These are phyloP conservation scores for Pyrenula massariospora DNA, from an alignment of 495 filamentous ascomycete species.

Conservation along the genomic window DNA sequence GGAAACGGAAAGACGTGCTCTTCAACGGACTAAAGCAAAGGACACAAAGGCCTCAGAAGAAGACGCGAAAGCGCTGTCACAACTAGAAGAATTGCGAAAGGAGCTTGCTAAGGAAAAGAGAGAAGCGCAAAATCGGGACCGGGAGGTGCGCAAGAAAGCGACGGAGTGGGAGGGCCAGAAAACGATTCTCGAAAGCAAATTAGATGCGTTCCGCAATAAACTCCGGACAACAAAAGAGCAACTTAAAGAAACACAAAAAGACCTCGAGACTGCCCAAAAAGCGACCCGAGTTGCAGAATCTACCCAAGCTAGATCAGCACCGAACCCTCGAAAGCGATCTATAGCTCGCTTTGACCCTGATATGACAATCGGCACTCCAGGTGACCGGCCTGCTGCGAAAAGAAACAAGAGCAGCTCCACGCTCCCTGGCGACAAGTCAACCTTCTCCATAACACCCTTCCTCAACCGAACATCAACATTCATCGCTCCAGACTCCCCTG, in stretches of 20 bases:
- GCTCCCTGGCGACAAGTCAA: slow-evolving; percentile 69
- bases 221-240: slow-evolving; percentile 54
- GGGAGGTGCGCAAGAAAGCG: slow-evolving; percentile 16
- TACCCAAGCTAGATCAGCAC: slow-evolving; percentile 7
- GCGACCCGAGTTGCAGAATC: slow-evolving; percentile 7
- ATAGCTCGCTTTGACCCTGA: slow-evolving; percentile 33
- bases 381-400: slow-evolving; percentile 45
- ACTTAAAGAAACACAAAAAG: slow-evolving; percentile 45
- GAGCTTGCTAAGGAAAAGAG: slow-evolving; percentile 33
- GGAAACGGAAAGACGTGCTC: slow-evolving; percentile 61
- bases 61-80: slow-evolving; percentile 30
- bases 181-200: slow-evolving; percentile 48
- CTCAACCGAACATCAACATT: slow-evolving; percentile 60
- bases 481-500: slow-evolving; percentile 31
- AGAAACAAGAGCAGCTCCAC: slow-evolving; percentile 38
- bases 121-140: slow-evolving; percentile 23
- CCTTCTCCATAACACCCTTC: slow-evolving; percentile 87
- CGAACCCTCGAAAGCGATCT: slow-evolving; percentile 34
- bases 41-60: slow-evolving; percentile 27
- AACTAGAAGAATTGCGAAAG: slow-evolving; percentile 27
- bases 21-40: slow-evolving; percentile 46
- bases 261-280: slow-evolving; percentile 31
- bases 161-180: slow-evolving; percentile 42
- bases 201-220: slow-evolving; percentile 57
- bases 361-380: slow-evolving; percentile 54